Conservation (phyloP, 2,329 filamentous ascomycete species). For the Penicillium corylophilum region DNA sequence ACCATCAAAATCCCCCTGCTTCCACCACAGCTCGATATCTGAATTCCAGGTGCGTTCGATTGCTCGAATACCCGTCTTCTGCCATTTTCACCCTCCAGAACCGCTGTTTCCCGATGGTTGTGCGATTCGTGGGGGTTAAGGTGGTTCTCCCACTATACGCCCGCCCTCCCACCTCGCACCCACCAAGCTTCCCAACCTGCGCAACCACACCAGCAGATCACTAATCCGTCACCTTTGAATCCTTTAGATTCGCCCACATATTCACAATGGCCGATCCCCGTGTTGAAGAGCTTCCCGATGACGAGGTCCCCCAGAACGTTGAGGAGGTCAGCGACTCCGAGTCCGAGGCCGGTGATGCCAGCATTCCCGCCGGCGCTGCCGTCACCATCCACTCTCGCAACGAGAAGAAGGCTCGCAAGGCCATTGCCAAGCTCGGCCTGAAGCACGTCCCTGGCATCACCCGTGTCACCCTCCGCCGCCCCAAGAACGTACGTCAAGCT, state of each 20-base stretch:
- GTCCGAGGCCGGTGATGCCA: conserved; percentile 55
- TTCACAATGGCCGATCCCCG: conserved; percentile 91
- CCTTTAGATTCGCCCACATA: conserved; percentile 22
- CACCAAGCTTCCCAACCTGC: conserved; percentile 5
- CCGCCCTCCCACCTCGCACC: conserved; percentile 16
- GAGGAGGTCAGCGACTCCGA: conserved; percentile 63
- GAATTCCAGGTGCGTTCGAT: conserved; percentile 37
- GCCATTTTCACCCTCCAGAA: conserved; percentile 22
- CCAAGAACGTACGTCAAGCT: conserved; percentile 84
- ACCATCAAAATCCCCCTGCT: conserved; percentile 39
- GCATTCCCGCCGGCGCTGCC: conserved; percentile 78
- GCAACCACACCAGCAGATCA: conserved; percentile 14
- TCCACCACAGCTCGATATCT: conserved; percentile 36
- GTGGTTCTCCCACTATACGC: conserved; percentile 17
- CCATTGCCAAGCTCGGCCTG: conserved; percentile 96
- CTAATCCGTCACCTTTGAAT: conserved; percentile 8
- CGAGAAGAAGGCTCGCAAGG: conserved; percentile 99
- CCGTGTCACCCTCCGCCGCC: conserved; percentile 92
- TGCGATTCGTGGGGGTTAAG: conserved; percentile 25
- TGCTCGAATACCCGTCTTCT: conserved; percentile 18
- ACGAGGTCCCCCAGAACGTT: conserved; percentile 79
- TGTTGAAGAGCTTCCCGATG: conserved; percentile 93
- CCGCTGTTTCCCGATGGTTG: conserved; percentile 25
- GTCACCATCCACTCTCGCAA: conserved; percentile 96
- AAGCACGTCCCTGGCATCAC: conserved; percentile 97